phyloP scores from a whole-genome alignment of 345 rosid genomes.

The Kandelia obovata region DNA sequence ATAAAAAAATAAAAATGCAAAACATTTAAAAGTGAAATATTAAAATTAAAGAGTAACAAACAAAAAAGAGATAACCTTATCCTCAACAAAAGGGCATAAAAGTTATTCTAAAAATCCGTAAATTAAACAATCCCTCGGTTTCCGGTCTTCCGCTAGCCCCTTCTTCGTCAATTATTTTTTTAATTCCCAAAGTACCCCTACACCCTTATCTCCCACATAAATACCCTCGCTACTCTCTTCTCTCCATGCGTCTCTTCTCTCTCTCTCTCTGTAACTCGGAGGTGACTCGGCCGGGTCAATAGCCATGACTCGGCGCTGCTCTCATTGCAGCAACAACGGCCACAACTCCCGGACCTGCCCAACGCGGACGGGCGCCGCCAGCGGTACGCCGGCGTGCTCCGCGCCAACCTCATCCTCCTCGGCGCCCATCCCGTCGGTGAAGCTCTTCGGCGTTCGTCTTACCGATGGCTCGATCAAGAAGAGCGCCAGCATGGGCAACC shows the following conservation, averaged over 20 bases:
- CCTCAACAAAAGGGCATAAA: neutral
- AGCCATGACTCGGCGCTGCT: slow-evolving; percentile 89
- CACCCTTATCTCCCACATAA: neutral
- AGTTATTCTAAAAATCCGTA: neutral
- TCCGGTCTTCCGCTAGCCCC: slow-evolving; percentile 11
- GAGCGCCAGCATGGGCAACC: slow-evolving; percentile 92
- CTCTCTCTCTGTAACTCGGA: neutral
- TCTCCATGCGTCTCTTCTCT: neutral
- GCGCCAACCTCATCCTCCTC: slow-evolving; percentile 4
- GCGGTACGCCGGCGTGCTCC: slow-evolving; percentile 19
- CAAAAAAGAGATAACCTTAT: neutral
- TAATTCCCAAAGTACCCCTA: slow-evolving; percentile 2
- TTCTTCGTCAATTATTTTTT: neutral
- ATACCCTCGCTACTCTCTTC: neutral
- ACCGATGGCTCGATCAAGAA: slow-evolving; percentile 94
- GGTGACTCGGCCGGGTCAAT: slow-evolving; percentile 8
- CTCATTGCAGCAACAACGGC: slow-evolving; percentile 96
- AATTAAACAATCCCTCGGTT: slow-evolving; percentile 2
- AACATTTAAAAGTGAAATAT: no score
- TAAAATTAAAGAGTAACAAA: no score
- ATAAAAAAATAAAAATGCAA: no score
- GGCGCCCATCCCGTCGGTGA: slow-evolving; percentile 53
- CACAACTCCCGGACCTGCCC: slow-evolving; percentile 94
- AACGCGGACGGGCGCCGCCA: slow-evolving; percentile 36
- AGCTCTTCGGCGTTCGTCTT: slow-evolving; percentile 82